Evolutionary conservation across 2,329 filamentous ascomycete genomes (phyloP), one percentile per base, ranked within the genome.

Genomic region (Aspergillus vadensis): DNA sequence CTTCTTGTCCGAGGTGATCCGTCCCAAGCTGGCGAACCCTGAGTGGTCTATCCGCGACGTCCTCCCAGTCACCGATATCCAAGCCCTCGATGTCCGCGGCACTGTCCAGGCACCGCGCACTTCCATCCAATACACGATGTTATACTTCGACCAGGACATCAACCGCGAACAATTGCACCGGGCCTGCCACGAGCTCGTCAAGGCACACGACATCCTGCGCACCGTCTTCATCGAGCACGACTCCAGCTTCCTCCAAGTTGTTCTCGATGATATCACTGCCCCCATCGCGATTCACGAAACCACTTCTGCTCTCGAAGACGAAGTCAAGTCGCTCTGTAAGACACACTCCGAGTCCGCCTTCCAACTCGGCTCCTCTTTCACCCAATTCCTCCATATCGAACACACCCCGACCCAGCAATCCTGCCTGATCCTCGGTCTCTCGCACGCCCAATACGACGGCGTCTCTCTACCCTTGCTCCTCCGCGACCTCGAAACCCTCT

Each of bases 381-480:
- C 84, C 60, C 84, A 83, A 60, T 82, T 84, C 73, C 78, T 85
- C 70, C 80, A 82, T 53, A 72, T 85, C 30, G 71, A 77, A 56
- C 73, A 70, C 39, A 17, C 30, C 25, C 63, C 51, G 2, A 44
- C 68, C 10, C 69, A 72, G 15, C 61, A 74, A 3, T 70, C 73
- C 1, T 78, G 76, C 27, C 81, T 83, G 1, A 56, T 70, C 32
- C 79, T 88, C 69, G 82, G 86, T 57, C 81, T 89, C 52, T 89
- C 86, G 0, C 87, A 89, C 68, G 83, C 86, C 0, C 86, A 88
- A 63, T 89, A 89, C 70, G 87, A 89, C 63, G 87, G 87, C 64
- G 84, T 88, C 25, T 88, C 84, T 60, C 80, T 89, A 2, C 85
- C 85, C 0, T 72, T 80, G 3, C 76, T 88, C 6, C 81, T 88